Conservation (phyloP, 805 yeast genomes). For the Wickerhamiella bombiphila region DNA sequence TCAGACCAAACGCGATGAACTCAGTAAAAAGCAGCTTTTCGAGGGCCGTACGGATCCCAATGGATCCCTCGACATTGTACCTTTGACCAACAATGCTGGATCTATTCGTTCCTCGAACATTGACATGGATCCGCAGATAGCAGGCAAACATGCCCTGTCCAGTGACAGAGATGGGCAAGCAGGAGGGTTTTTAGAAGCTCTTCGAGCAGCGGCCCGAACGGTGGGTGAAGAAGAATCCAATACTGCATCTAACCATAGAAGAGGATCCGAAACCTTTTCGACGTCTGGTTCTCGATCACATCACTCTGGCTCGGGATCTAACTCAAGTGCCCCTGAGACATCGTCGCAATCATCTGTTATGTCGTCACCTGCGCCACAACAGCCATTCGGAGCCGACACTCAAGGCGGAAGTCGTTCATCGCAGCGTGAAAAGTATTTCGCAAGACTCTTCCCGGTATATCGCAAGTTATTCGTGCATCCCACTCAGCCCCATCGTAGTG, state of each 20-base stretch:
- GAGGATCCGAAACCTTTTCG: too few species aligned
- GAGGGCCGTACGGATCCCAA: neutral
- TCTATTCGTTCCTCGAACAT: conserved; percentile 4
- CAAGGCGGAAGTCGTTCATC: too few species aligned
- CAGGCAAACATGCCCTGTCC: too few species aligned
- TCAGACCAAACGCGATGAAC: neutral
- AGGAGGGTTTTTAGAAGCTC: conserved; percentile 10
- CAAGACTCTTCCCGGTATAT: conserved; percentile 71
- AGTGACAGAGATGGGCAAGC: neutral
- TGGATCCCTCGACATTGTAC: neutral
- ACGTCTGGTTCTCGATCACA: too few species aligned
- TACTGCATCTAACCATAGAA: too few species aligned
- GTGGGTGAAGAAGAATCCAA: too few species aligned
- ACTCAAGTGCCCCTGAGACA: too few species aligned
- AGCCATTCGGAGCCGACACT: too few species aligned
- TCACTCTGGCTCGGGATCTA: too few species aligned
- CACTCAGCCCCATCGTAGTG: conserved; percentile 37
- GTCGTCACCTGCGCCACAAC: too few species aligned
- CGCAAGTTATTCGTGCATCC: conserved; percentile 43
- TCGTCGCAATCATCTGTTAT: too few species aligned
- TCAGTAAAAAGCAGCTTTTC: neutral
- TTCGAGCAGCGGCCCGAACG: conserved; percentile 7
- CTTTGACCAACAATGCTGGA: neutral
- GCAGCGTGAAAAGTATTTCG: conserved; percentile 30
- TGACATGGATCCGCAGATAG: conserved; percentile 5